phyloP scores from a whole-genome alignment of 495 filamentous ascomycete species.

The Aspergillus nanangensis region DNA sequence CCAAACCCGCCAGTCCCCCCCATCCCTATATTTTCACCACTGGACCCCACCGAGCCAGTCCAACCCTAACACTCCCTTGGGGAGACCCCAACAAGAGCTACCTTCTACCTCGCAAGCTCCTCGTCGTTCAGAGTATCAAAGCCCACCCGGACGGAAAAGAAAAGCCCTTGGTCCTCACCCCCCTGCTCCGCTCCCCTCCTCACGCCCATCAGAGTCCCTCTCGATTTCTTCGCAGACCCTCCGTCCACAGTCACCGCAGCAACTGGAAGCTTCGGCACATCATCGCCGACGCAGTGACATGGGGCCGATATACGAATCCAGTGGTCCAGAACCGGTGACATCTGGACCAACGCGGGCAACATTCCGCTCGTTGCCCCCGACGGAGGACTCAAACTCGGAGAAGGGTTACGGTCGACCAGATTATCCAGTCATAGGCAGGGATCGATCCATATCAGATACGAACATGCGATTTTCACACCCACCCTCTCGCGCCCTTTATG shows the following conservation, averaged over 20 bases:
- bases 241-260: constrained; percentile 9
- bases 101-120: constrained; percentile 13
- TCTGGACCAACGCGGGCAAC: constrained; percentile 1
- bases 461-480: background rate
- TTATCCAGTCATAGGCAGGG: constrained; percentile 3
- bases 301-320: constrained; percentile 1
- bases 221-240: constrained; percentile 3
- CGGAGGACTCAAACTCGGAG: background rate
- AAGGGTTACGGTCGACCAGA: background rate
- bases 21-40: constrained; percentile 84
- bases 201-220: constrained; percentile 10
- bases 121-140: constrained; percentile 32
- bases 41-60: constrained; percentile 72
- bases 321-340: too few relatives aligned
- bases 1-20: constrained; percentile 53
- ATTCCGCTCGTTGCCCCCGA: background rate
- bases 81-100: constrained; percentile 25
- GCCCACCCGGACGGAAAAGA: constrained; percentile 37
- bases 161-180: constrained; percentile 37
- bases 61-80: constrained; percentile 23
- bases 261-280: constrained; percentile 1
- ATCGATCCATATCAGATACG: background rate
- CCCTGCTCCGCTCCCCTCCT: constrained; percentile 31
- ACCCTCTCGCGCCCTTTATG: constrained; percentile 3
- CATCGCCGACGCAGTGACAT: constrained; percentile 9